These are phyloP conservation scores for Naganishia randhawae DNA, from an alignment of 768 basidiomycete genomes.

Conservation along the genomic window DNA sequence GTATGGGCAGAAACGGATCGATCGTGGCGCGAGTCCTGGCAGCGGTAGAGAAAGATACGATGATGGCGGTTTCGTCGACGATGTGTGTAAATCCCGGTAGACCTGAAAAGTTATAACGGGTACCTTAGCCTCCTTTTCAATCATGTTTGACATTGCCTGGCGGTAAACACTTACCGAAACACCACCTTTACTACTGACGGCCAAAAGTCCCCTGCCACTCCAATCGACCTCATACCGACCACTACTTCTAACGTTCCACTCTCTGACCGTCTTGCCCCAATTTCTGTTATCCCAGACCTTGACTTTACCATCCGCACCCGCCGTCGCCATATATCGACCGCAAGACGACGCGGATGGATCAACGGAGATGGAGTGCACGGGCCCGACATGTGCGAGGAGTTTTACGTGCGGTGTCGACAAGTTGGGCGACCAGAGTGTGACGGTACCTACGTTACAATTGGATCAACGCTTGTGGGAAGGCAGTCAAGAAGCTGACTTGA, in stretches of 20 bases:
- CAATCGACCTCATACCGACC: slow-evolving; percentile 68
- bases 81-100: slow-evolving; percentile 62
- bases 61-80: slow-evolving; percentile 52
- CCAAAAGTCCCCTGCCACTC: slow-evolving; percentile 79
- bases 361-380: slow-evolving; percentile 72
- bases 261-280: slow-evolving; percentile 83
- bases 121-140: background rate
- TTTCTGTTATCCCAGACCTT: slow-evolving; percentile 97
- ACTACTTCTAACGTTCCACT: slow-evolving; percentile 60
- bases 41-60: slow-evolving; percentile 85
- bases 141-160: background rate
- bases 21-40: slow-evolving; percentile 70
- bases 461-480: background rate
- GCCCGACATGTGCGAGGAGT: slow-evolving; percentile 83
- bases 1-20: slow-evolving; percentile 71
- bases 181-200: slow-evolving; percentile 73
- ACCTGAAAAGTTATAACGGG: slow-evolving; percentile 58
- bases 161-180: slow-evolving; percentile 60
- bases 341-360: slow-evolving; percentile 68
- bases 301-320: slow-evolving; percentile 79
- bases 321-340: slow-evolving; percentile 85
- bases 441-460: slow-evolving; percentile 52
- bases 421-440: slow-evolving; percentile 97
- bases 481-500: background rate
- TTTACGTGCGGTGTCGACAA: slow-evolving; percentile 86